Evolutionary conservation across 2,329 filamentous ascomycete species (phyloP).

Genomic region (Trichoderma cornu-damae): DNA sequence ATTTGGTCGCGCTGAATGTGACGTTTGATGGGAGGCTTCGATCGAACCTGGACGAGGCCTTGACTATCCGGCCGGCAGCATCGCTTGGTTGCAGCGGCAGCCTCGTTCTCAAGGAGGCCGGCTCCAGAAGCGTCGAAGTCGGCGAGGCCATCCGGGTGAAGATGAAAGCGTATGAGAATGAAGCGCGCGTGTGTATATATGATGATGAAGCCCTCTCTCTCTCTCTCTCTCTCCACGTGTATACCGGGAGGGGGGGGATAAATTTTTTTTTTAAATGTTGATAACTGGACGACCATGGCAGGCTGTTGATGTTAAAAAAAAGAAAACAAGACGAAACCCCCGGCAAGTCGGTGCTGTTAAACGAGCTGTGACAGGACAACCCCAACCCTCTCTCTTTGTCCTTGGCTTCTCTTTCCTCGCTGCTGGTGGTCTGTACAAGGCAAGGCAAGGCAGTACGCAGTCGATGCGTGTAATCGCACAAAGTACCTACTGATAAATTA

Average conservation of each 20-base stretch:
- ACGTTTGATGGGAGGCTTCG: not conserved
- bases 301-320: not conserved
- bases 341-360: no score
- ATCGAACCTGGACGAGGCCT: not conserved
- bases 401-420: not conserved
- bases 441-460: no score
- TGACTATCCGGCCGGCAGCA: not conserved
- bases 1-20: not conserved
- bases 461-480: no score
- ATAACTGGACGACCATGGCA: not conserved
- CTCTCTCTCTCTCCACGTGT: not conserved
- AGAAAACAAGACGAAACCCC: not conserved
- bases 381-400: no score
- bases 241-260: not conserved
- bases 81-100: not conserved
- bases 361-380: no score
- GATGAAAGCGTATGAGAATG: not conserved
- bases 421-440: no score
- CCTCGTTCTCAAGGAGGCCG: not conserved
- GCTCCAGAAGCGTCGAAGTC: no score
- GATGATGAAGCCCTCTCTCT: no score
- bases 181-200: not conserved
- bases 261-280: conserved; percentile 1
- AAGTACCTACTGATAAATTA: not conserved
- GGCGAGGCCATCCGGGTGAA: not conserved